These are phyloP conservation scores for Suhomyces anneliseae DNA, from an alignment of 1,139 yeast species.

Conservation along the genomic window DNA sequence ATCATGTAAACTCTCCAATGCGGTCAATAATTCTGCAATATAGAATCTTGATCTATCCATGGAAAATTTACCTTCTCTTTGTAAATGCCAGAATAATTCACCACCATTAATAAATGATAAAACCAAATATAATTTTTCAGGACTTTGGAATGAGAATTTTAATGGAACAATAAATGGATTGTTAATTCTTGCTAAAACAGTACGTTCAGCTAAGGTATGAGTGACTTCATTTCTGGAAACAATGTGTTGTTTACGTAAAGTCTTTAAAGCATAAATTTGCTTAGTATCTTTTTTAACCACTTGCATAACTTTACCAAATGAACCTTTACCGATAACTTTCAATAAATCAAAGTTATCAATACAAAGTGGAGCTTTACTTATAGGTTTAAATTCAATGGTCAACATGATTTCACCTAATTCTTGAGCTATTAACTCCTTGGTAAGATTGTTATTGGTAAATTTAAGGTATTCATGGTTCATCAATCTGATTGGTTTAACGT, in stretches of 20 bases:
- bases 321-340: slow-evolving; percentile 96
- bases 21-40: slow-evolving; percentile 89
- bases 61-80: slow-evolving; percentile 85
- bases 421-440: slow-evolving; percentile 21
- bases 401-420: slow-evolving; percentile 59
- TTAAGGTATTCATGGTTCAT: slow-evolving; percentile 49
- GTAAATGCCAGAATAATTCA: slow-evolving; percentile 91
- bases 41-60: slow-evolving; percentile 89
- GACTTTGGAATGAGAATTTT: slow-evolving; percentile 94
- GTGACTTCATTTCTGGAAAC: slow-evolving; percentile 93
- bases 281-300: slow-evolving; percentile 93
- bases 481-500: slow-evolving; percentile 38
- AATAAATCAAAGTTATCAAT: slow-evolving; percentile 91
- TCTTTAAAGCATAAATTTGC: slow-evolving; percentile 90
- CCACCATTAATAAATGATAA: slow-evolving; percentile 96
- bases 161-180: slow-evolving; percentile 98
- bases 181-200: slow-evolving; percentile 87
- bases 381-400: slow-evolving; percentile 76
- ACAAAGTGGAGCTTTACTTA: slow-evolving; percentile 58
- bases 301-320: slow-evolving; percentile 98
- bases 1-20: slow-evolving; percentile 87
- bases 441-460: slow-evolving; percentile 37
- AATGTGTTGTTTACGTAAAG: slow-evolving; percentile 89
- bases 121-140: slow-evolving; percentile 87
- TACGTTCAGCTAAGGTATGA: slow-evolving; percentile 93